A percentile compares a stretch with the other conserved stretches of the same genome.
These are phyloP conservation scores for Aureoboletus auriporus DNA, from an alignment of 768 basidiomycete species.

Conservation along the genomic window DNA sequence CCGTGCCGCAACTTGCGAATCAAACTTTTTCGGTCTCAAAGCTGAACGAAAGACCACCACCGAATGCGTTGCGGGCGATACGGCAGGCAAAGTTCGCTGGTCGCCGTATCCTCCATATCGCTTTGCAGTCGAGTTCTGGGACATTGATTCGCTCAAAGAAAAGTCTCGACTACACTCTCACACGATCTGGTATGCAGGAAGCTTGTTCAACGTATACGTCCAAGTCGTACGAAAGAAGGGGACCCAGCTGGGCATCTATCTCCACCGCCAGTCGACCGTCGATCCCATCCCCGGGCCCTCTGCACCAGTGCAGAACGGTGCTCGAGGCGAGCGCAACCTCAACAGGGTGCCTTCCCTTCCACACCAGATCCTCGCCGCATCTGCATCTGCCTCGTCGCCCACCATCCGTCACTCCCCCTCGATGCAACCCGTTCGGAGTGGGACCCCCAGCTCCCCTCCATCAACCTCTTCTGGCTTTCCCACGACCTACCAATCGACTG, in stretches of 20 bases:
- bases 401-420: constrained; percentile 42
- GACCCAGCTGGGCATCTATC: constrained; percentile 79
- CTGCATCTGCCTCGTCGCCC: constrained; percentile 21
- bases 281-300: constrained; percentile 78
- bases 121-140: constrained; percentile 90
- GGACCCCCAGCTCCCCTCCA: constrained; percentile 36
- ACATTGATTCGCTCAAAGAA: constrained; percentile 75
- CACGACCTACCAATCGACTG: constrained; percentile 21
- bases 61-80: constrained; percentile 40
- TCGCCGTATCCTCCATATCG: constrained; percentile 75
- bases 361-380: constrained; percentile 20
- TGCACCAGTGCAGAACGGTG: constrained; percentile 38
- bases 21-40: constrained; percentile 62
- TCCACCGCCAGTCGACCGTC: constrained; percentile 79
- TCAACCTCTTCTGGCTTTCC: constrained; percentile 17
- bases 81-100: constrained; percentile 51
- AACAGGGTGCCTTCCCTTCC: constrained; percentile 30
- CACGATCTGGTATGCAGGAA: constrained; percentile 89
- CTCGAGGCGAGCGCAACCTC: constrained; percentile 22
- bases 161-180: constrained; percentile 80
- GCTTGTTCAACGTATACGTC: constrained; percentile 83
- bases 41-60: constrained; percentile 39
- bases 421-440: constrained; percentile 43
- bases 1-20: constrained; percentile 37
- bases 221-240: constrained; percentile 84